These are phyloP conservation scores for Xylaria arbuscula DNA, from an alignment of 2,329 filamentous ascomycete genomes.

Conservation along the genomic window DNA sequence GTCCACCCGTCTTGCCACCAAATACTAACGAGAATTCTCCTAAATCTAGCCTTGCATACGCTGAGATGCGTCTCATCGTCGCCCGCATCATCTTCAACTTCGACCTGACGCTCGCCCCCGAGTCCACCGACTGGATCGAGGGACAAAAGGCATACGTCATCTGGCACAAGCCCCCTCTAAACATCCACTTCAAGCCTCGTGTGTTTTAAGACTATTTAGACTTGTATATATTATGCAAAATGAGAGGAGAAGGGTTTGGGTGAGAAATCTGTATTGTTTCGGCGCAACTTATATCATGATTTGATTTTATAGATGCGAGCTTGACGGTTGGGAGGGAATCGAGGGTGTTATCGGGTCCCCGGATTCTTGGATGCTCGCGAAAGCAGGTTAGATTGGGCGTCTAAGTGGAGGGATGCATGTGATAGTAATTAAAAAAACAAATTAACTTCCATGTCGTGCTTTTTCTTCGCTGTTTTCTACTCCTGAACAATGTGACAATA, in stretches of 20 bases:
- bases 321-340: not conserved
- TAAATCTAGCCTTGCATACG: constrained; percentile 52
- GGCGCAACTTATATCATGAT: constrained; percentile 30
- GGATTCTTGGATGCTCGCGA: constrained; percentile 17
- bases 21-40: constrained; percentile 27
- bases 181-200: constrained; percentile 46
- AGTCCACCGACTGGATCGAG: constrained; percentile 47
- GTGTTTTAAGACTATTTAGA: constrained; percentile 31
- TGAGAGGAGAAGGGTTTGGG: not conserved
- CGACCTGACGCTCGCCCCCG: constrained; percentile 50
- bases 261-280: constrained; percentile 18
- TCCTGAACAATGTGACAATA: not conserved
- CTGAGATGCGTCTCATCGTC: constrained; percentile 56
- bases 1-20: not conserved
- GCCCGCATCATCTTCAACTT: constrained; percentile 55
- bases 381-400: constrained; percentile 7
- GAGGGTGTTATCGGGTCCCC: not conserved
- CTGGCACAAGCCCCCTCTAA: constrained; percentile 53
- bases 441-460: constrained; percentile 8
- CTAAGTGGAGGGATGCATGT: constrained; percentile 19
- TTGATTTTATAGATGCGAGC: constrained; percentile 16
- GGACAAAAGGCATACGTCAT: constrained; percentile 50
- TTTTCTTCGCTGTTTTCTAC: not conserved
- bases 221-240: not conserved
- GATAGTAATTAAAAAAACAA: constrained; percentile 31